Evolutionary conservation across 148 eudicot genomes (phyloP).

Genomic region (Chenopodium formosanum): DNA sequence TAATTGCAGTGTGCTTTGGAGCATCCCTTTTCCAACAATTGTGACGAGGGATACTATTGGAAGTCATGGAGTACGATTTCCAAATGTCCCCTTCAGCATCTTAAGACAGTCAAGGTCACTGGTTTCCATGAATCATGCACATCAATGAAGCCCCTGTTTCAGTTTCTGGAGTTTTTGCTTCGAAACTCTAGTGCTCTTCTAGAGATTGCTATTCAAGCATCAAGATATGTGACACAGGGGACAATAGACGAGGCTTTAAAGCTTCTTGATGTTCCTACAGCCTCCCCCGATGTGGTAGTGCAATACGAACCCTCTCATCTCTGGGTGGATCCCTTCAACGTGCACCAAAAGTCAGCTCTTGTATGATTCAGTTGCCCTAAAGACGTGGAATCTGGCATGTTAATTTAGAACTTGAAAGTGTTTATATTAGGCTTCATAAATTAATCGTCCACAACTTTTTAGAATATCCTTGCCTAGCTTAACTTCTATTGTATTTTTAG

Average conservation of each 20-base stretch:
- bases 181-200: constrained; percentile 19
- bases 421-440: too few relatives aligned
- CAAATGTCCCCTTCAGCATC: constrained; percentile 29
- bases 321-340: constrained; percentile 27
- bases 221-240: constrained; percentile 23
- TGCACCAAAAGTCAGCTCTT: constrained; percentile 1
- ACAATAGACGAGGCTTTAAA: constrained; percentile 26
- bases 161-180: constrained; percentile 29
- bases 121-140: constrained; percentile 20
- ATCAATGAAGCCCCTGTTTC: constrained; percentile 24
- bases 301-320: constrained; percentile 27
- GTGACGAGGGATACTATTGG: constrained; percentile 19
- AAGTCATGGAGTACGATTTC: constrained; percentile 30
- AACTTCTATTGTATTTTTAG: too few relatives aligned
- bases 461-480: too few relatives aligned
- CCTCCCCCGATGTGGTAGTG: constrained; percentile 30
- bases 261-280: constrained; percentile 18
- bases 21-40: background rate
- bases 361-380: background rate
- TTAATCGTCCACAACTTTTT: too few relatives aligned
- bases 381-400: too few relatives aligned
- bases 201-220: constrained; percentile 22
- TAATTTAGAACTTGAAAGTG: too few relatives aligned
- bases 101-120: constrained; percentile 24
- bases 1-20: constrained; percentile 17